These are phyloP conservation scores for Bondarzewia mesenterica DNA, from an alignment of 1,284 basidiomycete species.

Conservation along the genomic window DNA sequence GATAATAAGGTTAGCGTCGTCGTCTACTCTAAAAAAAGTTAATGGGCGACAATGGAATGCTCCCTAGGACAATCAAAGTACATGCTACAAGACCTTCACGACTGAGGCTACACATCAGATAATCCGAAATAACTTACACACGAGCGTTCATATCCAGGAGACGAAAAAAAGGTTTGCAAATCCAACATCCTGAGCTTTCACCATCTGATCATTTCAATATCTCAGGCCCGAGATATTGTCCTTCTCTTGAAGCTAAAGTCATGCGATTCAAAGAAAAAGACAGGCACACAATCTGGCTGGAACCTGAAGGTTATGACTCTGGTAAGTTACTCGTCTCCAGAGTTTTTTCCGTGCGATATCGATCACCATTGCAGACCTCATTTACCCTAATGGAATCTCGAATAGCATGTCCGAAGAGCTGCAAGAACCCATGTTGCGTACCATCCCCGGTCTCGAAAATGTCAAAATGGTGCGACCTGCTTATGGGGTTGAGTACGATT, in stretches of 20 bases:
- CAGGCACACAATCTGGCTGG: slow-evolving; percentile 78
- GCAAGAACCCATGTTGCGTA: slow-evolving; percentile 74
- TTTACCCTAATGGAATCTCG: slow-evolving; percentile 88
- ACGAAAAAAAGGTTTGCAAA: slow-evolving; percentile 63
- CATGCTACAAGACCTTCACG: slow-evolving; percentile 71
- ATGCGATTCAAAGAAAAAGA: slow-evolving; percentile 69
- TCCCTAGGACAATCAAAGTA: slow-evolving; percentile 58
- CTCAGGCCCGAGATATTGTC: slow-evolving; percentile 82
- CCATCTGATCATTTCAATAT: background rate
- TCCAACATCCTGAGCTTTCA: background rate
- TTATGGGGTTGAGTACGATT: slow-evolving; percentile 91
- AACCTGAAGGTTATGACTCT: slow-evolving; percentile 86
- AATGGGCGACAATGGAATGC: background rate
- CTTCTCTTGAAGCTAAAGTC: slow-evolving; percentile 84
- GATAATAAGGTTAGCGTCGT: slow-evolving; percentile 29
- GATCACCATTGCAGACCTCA: slow-evolving; percentile 41
- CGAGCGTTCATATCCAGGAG: slow-evolving; percentile 80
- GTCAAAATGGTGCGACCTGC: slow-evolving; percentile 78
- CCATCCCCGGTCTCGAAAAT: slow-evolving; percentile 77
- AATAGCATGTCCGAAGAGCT: slow-evolving; percentile 81
- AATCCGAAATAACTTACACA: slow-evolving; percentile 65
- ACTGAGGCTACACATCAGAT: slow-evolving; percentile 67
- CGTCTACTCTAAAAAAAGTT: no score
- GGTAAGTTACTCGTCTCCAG: slow-evolving; percentile 34
- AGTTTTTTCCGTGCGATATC: background rate